These are phyloP conservation scores for Pachysandra terminalis DNA, from an alignment of 164 flowering plant genomes.

Conservation along the genomic window DNA sequence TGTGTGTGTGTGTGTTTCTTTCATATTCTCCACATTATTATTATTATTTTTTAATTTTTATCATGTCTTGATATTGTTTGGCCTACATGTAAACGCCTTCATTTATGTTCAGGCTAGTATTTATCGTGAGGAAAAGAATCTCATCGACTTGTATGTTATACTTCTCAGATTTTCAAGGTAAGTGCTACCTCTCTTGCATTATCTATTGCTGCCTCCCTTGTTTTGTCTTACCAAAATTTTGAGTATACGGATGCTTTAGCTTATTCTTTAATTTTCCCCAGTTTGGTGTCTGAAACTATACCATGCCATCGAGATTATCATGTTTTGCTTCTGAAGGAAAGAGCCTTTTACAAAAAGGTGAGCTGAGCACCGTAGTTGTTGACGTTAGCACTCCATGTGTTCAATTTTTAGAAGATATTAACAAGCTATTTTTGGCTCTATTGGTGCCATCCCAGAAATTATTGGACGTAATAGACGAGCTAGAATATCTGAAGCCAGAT, in stretches of 20 bases:
- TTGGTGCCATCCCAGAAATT: conserved; percentile 48
- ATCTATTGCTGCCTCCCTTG: not conserved
- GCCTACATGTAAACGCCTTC: not conserved
- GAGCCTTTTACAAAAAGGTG: conserved; percentile 52
- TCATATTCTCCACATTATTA: too few relatives aligned
- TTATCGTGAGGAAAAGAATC: conserved; percentile 76
- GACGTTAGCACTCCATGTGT: not conserved
- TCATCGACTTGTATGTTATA: conserved; percentile 81
- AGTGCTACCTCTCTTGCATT: not conserved
- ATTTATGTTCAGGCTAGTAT: conserved; percentile 62
- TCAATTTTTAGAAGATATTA: not conserved
- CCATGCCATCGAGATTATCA: conserved; percentile 92
- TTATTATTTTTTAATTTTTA: not conserved
- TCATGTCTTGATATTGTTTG: conserved; percentile 1
- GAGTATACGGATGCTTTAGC: not conserved
- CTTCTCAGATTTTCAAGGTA: conserved; percentile 95
- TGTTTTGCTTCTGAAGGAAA: conserved; percentile 45
- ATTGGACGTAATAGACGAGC: conserved; percentile 59
- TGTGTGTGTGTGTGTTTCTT: too few relatives aligned
- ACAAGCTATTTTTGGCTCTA: conserved; percentile 9
- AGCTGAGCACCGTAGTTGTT: conserved; percentile 7
- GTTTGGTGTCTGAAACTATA: conserved; percentile 94
- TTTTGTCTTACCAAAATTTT: not conserved
- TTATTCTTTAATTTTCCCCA: conserved; percentile 23
- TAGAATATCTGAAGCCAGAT: conserved; percentile 74